Percentiles rank a stretch among this genome's conserved stretches.
Conservation (phyloP, 2,329 filamentous ascomycete genomes). For the Clonostachys chloroleuca region DNA sequence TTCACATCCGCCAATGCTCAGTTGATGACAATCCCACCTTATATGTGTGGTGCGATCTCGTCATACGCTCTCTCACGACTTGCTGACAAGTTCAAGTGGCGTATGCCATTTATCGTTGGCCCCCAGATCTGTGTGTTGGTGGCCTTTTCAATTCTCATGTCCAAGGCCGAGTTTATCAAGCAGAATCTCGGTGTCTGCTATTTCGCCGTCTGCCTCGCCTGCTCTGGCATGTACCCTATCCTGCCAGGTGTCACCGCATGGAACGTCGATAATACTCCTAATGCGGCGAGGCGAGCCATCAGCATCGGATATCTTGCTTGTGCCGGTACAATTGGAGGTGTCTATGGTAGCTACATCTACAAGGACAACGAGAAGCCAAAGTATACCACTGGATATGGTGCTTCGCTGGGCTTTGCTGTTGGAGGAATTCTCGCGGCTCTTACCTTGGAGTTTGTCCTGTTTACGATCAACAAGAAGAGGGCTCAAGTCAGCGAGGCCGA, state of each 20-base stretch:
- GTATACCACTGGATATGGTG: conserved; percentile 21
- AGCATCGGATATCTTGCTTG: conserved; percentile 63
- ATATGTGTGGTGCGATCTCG: conserved; percentile 57
- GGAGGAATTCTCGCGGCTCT: conserved; percentile 12
- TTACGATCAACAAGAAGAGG: conserved; percentile 11
- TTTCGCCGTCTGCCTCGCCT: conserved; percentile 67
- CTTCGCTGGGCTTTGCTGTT: conserved; percentile 16
- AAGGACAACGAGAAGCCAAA: conserved; percentile 7
- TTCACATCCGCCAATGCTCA: conserved; percentile 56
- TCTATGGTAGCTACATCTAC: conserved; percentile 9
- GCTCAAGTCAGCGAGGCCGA: conserved; percentile 11
- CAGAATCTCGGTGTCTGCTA: conserved; percentile 60
- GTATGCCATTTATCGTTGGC: conserved; percentile 50
- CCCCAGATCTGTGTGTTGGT: conserved; percentile 49
- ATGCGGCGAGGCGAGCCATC: conserved; percentile 56
- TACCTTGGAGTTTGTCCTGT: conserved; percentile 16
- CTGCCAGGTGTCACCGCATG: conserved; percentile 77
- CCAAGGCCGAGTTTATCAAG: conserved; percentile 50
- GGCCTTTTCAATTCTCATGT: conserved; percentile 58
- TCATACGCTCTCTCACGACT: conserved; percentile 47
- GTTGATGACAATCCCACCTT: conserved; percentile 58
- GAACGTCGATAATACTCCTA: conserved; percentile 70
- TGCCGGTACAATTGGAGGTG: conserved; percentile 51
- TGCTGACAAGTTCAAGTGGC: conserved; percentile 49
- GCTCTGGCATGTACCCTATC: conserved; percentile 70